Evolutionary conservation across 2,329 filamentous ascomycete genomes (phyloP), one percentile per base, ranked within the genome.

Genomic region (Botryosphaeria dothidea): DNA sequence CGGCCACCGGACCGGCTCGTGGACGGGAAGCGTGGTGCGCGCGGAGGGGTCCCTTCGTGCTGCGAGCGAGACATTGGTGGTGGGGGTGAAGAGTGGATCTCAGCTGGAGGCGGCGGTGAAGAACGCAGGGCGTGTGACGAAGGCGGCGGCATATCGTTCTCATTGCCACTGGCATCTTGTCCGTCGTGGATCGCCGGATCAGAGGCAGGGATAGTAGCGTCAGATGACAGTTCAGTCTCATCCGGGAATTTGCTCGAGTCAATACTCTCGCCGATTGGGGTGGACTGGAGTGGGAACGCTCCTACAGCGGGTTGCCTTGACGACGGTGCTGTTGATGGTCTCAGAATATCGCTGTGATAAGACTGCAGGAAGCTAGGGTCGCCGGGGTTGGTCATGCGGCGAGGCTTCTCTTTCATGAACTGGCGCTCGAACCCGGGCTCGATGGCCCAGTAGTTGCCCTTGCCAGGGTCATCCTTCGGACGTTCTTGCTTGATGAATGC

Each of bases 381-480:
- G 61, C 78, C 76, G 29, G 73, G 71, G 68, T 85, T 69, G 79
- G 84, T 66, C 79, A 83, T 63, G 79, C 82, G 64, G 81, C 89
- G 84, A 21, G 89, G 85, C 83, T 94, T 97, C 74, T 96, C 91
- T 78, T 94, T 95, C 78, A 96, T 85, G 76, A 97, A 98, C 69
- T 92, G 88, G 67, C 88, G 85, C 80, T 98, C 95, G 80, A 92
- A 92, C 19, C 94, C 94, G n/a, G 88, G 85, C 73, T 93, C 89
- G 72, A 99, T 97, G 48, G 89, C 88, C 95, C 95, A 98, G 81
- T 98, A 98, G 78, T 97, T 94, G 48, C 95, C 95, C 79, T 98
- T 98, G 71, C 95, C 95, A 3, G 94, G 93, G 73, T 98, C 95
- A 74, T 97, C 93, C 83, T 98, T 98, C 65, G 93, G 93, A 66